Base-by-base conservation (phyloP, 192 early-diverging fungal genomes). In the Coemansia sp. region DNA sequence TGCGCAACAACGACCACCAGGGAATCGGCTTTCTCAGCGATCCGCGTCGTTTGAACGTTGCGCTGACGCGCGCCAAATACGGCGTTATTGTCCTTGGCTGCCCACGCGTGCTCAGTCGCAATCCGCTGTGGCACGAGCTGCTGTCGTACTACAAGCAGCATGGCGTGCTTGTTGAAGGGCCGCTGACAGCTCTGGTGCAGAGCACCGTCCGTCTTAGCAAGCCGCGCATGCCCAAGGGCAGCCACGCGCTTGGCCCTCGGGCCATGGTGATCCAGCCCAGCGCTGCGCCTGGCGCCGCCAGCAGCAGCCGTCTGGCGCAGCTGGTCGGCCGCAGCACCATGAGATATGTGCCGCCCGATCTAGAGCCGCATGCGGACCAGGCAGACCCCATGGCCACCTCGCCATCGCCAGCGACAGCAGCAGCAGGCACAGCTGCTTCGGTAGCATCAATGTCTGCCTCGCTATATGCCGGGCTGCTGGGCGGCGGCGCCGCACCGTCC, bases 41-140 rank as follows among this genome's bases (percentile, higher is more conserved):
- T 51, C 94, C 93, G 20, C 85, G 94, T n/a, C 89, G 94, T 49
- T 80, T 96, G 34, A 96, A 96, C 61, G 94, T 96, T 4, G 93
- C 93, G 6, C 77, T 95, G 51, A 96, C 94, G 1, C 85, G 94
- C 60, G 95, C 96, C 20, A 93, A 93, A 61, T 98, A 94, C 72
- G 96, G 96, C 49, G 66, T 97, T n/a, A 89, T 95, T 40, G 87
- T 98, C 32, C 85, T 97, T 8, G 96, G 96, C 54, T 97, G 97
- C 71, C 96, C 97, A 45, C 95, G 92, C 64, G 94, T 97, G 48
- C 81, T 99, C 7, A 92, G 92, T 64, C 91, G 91, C 71, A 91
- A 99, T 73, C 89, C 92, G 34, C 77, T 99, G 17, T 99, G 97
- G 97, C 94, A 98, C 71, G 94, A 99, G 80, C 83, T 99, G 42